Conservation (phyloP, 768 basidiomycete species). For the Chalciporus piperatus region DNA sequence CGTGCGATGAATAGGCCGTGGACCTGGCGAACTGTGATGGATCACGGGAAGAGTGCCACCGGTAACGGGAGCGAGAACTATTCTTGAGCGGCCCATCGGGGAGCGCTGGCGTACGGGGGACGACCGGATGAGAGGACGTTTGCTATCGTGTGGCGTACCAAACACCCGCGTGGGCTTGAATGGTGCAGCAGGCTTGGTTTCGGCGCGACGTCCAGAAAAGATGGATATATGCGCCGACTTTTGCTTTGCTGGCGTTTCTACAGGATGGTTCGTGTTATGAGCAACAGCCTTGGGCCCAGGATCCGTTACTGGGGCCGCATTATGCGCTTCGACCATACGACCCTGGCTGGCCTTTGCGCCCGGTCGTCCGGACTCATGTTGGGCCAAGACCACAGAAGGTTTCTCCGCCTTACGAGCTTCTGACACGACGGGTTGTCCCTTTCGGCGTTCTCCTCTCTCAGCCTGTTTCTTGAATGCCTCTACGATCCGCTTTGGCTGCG, state of each 20-base stretch:
- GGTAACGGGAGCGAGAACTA: neutral
- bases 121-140: neutral
- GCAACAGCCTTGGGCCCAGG: too few relatives aligned
- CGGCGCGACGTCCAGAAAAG: neutral
- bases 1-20: neutral
- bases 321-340: neutral
- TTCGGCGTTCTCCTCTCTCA: conserved; percentile 5
- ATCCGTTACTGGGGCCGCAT: neutral
- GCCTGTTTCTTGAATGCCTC: conserved; percentile 48
- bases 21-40: conserved; percentile 11
- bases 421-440: neutral
- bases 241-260: neutral
- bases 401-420: neutral
- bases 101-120: conserved; percentile 3
- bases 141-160: neutral
- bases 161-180: neutral
- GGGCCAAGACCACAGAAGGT: neutral
- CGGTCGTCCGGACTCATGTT: neutral
- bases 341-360: conserved; percentile 3
- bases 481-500: conserved; percentile 35
- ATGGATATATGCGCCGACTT: conserved; percentile 17
- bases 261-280: neutral
- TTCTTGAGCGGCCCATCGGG: neutral
- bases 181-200: neutral
- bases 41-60: too few relatives aligned